phyloP scores from a whole-genome alignment of 75 land plant genomes.

The Cryptomeria japonica region DNA sequence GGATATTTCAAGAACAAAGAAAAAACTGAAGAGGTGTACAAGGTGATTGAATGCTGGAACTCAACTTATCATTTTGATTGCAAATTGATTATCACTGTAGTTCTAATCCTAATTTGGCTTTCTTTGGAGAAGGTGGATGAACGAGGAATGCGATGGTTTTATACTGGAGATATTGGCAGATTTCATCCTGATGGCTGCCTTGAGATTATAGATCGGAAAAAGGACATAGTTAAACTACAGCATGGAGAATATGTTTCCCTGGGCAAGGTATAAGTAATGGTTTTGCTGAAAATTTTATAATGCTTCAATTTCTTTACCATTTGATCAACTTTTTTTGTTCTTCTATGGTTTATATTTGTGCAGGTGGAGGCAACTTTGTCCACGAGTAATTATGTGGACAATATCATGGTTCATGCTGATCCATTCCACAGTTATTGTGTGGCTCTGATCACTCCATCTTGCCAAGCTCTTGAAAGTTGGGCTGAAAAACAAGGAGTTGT shows the following conservation, averaged over 20 bases:
- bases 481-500: conserved; percentile 57
- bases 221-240: conserved; percentile 90
- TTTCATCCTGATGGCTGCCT: conserved; percentile 88
- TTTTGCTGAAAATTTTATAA: neutral
- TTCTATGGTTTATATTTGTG: neutral
- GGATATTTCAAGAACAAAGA: conserved; percentile 84
- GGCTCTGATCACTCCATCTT: conserved; percentile 72
- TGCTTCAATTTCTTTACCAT: neutral
- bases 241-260: conserved; percentile 91
- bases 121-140: conserved; percentile 54
- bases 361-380: conserved; percentile 79
- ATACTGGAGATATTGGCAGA: conserved; percentile 84
- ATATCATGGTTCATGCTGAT: conserved; percentile 82
- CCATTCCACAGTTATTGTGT: conserved; percentile 80
- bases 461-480: conserved; percentile 67
- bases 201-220: conserved; percentile 88
- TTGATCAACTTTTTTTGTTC: neutral
- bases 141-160: conserved; percentile 85
- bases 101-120: neutral
- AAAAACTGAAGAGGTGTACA: conserved; percentile 85
- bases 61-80: conserved; percentile 5
- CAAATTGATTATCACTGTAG: neutral
- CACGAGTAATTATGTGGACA: conserved; percentile 75
- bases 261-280: conserved; percentile 58
- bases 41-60: conserved; percentile 31